Evolutionary conservation across 331 rosid species (phyloP), one percentile per base, ranked within the genome.

Genomic region (Spiraea crenata): DNA sequence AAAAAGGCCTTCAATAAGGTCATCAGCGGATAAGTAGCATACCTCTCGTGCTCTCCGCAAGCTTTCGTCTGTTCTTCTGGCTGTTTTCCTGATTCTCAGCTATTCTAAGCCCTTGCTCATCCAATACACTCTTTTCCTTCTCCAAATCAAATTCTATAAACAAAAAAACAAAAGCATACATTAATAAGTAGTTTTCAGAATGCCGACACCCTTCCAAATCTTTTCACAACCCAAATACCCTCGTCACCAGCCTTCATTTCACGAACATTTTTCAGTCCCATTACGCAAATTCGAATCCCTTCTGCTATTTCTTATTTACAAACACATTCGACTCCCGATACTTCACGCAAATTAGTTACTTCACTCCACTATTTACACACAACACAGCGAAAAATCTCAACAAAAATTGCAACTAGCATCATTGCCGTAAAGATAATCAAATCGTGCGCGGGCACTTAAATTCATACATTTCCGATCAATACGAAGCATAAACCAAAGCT

Each of bases 81-180:
- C 99, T 95, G 76, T 89, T 95, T 60, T 95, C 99, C 84, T 95
- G 99, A 76, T 95, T 95, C 73, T 91, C 97, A 4, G 96, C 95
- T 74, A 95, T 91, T 57, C 89, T 87, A 72, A 91, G 92, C 78
- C 99, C 98, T 79, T 95, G 99, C 61, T 91, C 98, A 81, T 95
- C 99, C 89, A 95, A 57, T 37, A 85, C 66, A 7, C 86, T 79
- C 77, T 88, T 91, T 83, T 91, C 99, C 87, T 86, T 91, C 93
- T 95, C 99, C 74, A 91, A 82, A 74, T 95, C 97, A 82, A 95
- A 95, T 63, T 89, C 96, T 95, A 88, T 14, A 49, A 41, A 68
- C 51, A 57, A 63, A 38, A 63, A 70, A 55, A 38, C 51, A 75
- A 47, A 68, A 71, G 6, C 34, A 37, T 6, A 48, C 42, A 3